Evolutionary conservation across 257 asterid genomes (phyloP), one percentile per base, ranked within the genome.

Genomic region (Cordia subcordata): DNA sequence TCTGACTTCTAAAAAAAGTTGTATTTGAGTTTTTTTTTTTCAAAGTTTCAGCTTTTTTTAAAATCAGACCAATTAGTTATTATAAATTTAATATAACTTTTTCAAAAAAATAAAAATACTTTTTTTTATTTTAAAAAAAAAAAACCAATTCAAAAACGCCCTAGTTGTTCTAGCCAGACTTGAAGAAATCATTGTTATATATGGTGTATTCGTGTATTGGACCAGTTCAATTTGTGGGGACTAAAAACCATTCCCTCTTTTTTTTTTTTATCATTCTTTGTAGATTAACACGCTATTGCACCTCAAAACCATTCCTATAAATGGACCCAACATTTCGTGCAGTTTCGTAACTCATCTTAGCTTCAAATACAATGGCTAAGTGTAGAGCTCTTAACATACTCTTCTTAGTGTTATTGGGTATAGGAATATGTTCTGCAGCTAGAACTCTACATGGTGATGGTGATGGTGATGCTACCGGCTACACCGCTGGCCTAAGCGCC

Each of bases 141-240:
- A n/a, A n/a, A n/a, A n/a, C n/a, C n/a, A n/a, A n/a, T n/a, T n/a
- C n/a, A n/a, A n/a, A n/a, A n/a, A n/a, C n/a, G n/a, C n/a, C n/a
- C n/a, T n/a, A n/a, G n/a, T n/a, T 52, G 42, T 49, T 52, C 32
- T 57, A n/a, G n/a, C n/a, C n/a, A 40, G 56, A 58, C 35, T 57
- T 40, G 49, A 20, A 20, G 53, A 57, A 57, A 57, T 27, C 37
- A 21, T 67, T 46, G 57, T 65, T 59, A 67, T 54, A 77, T n/a
- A n/a, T n/a, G n/a, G 74, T 79, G 80, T 61, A 70, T 56, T 76
- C 45, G 37, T n/a, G 65, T 64, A 70, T 4, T 70, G 86, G 86
- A 79, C 90, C 87, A 82, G 82, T 16, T 16, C 3, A 27, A 27
- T 77, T 69, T 71, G 84, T 71, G 82, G 85, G 81, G 73, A 60